Evolutionary conservation across 768 basidiomycete species (phyloP), one percentile per base, ranked within the genome.

Genomic region (Suillus placidus): DNA sequence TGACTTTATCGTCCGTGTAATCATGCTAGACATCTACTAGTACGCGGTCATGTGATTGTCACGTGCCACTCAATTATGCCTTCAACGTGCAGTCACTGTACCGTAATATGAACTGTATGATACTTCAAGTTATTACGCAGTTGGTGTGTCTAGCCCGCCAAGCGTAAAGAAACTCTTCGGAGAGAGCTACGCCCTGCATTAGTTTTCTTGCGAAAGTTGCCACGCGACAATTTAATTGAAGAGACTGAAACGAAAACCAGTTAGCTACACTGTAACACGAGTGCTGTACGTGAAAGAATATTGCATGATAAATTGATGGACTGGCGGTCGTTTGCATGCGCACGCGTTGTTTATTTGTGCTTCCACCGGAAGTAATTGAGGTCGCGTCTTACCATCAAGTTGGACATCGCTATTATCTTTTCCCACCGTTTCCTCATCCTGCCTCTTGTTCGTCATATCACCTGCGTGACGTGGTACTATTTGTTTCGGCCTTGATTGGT

Each of bases 11-110:
- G 42, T 51, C 12, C 23, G 23, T 49, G 23, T 23, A n/a, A 47
- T 23, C 47, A 49, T 2, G 26, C 26, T 26, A 26, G 26, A 26
- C 26, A 26, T 26, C 26, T 26, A 26, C 26, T 2, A 26, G 49
- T 34, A 58, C 57, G 58, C 58, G 58, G 40, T 60, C 58, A 60
- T 42, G 58, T 60, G 58, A 60, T 42, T 60, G 18, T 60, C 58
- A 60, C 58, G 58, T 60, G 57, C 57, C 5, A 18, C 9, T 5
- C 52, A 54, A 54, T 54, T 32, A 54, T 30, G 1, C 49, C 16
- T 51, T 47, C 47, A 47, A 47, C n/a, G 23, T 13, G 47, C 26
- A 26, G 26, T 26, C n/a, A n/a, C n/a, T n/a, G 26, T 26, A 26
- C 26, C 26, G 26, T 26, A 26, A n/a, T n/a, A n/a, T n/a, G n/a